Evolutionary conservation across 2,329 filamentous ascomycete species (phyloP).

Genomic region (Pseudogymnoascus sp.): DNA sequence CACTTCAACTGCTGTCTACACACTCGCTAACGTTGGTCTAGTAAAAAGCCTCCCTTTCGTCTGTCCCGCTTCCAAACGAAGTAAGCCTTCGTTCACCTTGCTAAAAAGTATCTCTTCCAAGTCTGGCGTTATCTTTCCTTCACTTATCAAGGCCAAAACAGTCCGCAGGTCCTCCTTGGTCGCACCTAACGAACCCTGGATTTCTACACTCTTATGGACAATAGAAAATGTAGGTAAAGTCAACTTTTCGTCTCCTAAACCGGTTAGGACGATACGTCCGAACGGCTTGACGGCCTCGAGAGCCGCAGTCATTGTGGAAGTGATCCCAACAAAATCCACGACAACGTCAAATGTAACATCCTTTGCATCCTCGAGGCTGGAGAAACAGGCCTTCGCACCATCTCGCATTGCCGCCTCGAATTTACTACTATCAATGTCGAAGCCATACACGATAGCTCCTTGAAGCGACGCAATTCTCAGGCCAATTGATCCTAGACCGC

Average conservation of each 20-base stretch:
- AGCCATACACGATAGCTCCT: conserved; percentile 15
- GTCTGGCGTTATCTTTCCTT: conserved; percentile 7
- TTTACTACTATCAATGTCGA: conserved; percentile 13
- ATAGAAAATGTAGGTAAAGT: conserved; percentile 5
- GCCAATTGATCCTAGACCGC: conserved; percentile 13
- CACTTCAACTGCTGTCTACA: conserved; percentile 28
- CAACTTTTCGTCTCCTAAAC: conserved; percentile 8
- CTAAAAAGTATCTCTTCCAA: conserved; percentile 15
- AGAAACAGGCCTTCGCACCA: conserved; percentile 15
- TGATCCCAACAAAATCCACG: conserved; percentile 15
- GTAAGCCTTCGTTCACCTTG: conserved; percentile 12
- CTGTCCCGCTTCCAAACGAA: conserved; percentile 11
- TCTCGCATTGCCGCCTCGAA: conserved; percentile 10
- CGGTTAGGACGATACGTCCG: conserved; percentile 14
- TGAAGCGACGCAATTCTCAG: conserved; percentile 12
- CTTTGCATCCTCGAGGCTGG: conserved; percentile 8
- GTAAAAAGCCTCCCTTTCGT: conserved; percentile 15
- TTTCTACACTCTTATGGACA: conserved; percentile 2
- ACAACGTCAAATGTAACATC: conserved; percentile 13
- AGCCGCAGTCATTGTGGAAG: conserved; percentile 9
- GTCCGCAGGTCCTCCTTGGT: conserved; percentile 10
- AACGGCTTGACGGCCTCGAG: conserved; percentile 11
- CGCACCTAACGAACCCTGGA: conserved; percentile 12
- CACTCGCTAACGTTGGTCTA: conserved; percentile 4
- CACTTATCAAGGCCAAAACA: conserved; percentile 13